Conservation (phyloP, 345 rosid genomes). For the Limnanthes douglasii region DNA sequence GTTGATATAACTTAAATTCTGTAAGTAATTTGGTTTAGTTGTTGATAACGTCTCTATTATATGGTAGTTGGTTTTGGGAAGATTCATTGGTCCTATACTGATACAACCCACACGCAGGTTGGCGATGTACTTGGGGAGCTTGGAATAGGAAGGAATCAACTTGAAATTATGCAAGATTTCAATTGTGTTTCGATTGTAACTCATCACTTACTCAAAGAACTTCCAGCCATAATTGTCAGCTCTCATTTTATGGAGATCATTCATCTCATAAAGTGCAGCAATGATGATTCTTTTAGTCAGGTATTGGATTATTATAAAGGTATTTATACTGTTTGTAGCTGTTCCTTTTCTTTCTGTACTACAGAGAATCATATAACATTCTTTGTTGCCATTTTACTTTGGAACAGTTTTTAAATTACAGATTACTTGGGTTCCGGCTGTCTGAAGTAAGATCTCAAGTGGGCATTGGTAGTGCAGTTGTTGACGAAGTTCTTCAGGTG, state of each 20-base stretch:
- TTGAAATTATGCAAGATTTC: constrained; percentile 18
- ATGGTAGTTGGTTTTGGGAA: no score
- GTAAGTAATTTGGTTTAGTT: no score
- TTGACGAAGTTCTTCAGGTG: constrained; percentile 59
- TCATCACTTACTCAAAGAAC: constrained; percentile 66
- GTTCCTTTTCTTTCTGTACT: no score
- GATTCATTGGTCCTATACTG: no score
- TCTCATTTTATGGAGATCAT: constrained; percentile 48
- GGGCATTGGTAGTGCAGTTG: constrained; percentile 20
- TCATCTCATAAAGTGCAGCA: constrained; percentile 49
- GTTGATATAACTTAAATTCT: no score
- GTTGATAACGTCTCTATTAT: no score
- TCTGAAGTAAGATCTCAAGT: constrained; percentile 30
- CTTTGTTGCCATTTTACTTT: constrained; percentile 5
- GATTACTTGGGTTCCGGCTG: constrained; percentile 71
- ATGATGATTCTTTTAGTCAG: constrained; percentile 61
- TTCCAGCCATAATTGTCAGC: constrained; percentile 49
- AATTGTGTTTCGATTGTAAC: constrained; percentile 56
- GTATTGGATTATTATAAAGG: constrained; percentile 15
- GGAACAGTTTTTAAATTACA: constrained; percentile 63
- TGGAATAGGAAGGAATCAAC: constrained; percentile 43
- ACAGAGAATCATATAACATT: no score
- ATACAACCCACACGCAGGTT: no score
- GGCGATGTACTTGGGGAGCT: constrained; percentile 36
- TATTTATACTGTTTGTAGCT: neutral